Conservation (phyloP, 441 rosid species). For the Croton setiger region DNA sequence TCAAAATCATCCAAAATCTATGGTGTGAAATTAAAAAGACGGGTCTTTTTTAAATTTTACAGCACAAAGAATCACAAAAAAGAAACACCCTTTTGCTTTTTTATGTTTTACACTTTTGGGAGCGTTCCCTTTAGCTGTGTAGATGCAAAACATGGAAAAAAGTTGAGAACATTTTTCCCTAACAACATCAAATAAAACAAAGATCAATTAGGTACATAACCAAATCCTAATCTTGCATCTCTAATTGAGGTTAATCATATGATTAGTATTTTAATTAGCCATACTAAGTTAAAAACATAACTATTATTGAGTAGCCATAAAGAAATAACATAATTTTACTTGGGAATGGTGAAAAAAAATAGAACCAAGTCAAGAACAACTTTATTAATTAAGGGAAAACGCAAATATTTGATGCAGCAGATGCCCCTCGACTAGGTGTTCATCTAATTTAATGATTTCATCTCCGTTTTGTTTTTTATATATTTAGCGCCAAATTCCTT, state of each 20-base stretch:
- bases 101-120: slow-evolving; percentile 32
- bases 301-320: too few species aligned
- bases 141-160: slow-evolving; percentile 10
- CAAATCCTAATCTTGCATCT: background rate
- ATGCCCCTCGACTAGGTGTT: slow-evolving; percentile 63
- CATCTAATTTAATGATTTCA: slow-evolving; percentile 7
- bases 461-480: slow-evolving; percentile 7
- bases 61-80: slow-evolving; percentile 36
- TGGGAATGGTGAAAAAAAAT: slow-evolving; percentile 36
- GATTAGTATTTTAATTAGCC: background rate
- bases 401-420: slow-evolving; percentile 18
- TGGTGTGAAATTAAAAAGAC: slow-evolving; percentile 16
- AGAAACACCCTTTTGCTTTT: slow-evolving; percentile 26
- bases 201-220: background rate
- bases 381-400: background rate
- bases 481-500: slow-evolving; percentile 13
- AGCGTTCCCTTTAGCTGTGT: slow-evolving; percentile 26
- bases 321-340: slow-evolving; percentile 21
- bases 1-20: slow-evolving; percentile 43
- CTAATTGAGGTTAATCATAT: background rate
- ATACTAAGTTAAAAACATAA: background rate
- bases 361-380: slow-evolving; percentile 24
- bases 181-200: slow-evolving; percentile 15
- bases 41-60: slow-evolving; percentile 23
- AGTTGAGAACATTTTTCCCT: slow-evolving; percentile 20